These are phyloP conservation scores for Phialemoniopsis sp. DNA, from an alignment of 2,329 filamentous ascomycete genomes.

Conservation along the genomic window DNA sequence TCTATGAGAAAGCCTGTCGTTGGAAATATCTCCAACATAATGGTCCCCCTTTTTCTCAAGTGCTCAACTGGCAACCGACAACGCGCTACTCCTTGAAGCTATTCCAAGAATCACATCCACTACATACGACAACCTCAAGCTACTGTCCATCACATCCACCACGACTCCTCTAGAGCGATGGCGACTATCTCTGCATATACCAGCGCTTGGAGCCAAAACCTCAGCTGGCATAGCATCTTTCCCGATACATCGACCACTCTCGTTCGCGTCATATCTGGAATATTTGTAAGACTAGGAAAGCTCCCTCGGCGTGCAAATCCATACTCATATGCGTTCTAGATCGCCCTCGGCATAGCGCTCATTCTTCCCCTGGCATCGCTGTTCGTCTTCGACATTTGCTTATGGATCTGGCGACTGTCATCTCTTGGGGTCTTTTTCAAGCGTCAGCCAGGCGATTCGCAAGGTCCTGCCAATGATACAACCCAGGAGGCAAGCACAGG, in stretches of 20 bases:
- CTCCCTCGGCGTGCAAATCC: background rate
- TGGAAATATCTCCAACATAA: too few relatives aligned
- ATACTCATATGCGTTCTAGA: slow-evolving; percentile 18
- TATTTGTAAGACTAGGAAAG: slow-evolving; percentile 9
- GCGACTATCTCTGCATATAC: slow-evolving; percentile 5
- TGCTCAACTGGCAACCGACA: too few relatives aligned
- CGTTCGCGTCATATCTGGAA: slow-evolving; percentile 11
- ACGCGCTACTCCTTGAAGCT: too few relatives aligned
- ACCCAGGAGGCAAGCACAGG: too few relatives aligned
- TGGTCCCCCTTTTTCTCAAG: too few relatives aligned
- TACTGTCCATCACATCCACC: too few relatives aligned
- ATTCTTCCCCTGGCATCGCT: slow-evolving; percentile 41
- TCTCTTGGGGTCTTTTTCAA: slow-evolving; percentile 9
- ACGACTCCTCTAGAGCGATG: too few relatives aligned
- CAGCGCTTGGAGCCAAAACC: slow-evolving; percentile 5
- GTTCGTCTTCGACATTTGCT: slow-evolving; percentile 43
- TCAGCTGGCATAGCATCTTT: slow-evolving; percentile 10
- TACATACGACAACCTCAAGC: too few relatives aligned
- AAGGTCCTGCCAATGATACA: too few relatives aligned
- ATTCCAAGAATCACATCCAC: too few relatives aligned
- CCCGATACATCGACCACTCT: slow-evolving; percentile 4
- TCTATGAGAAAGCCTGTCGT: too few relatives aligned
- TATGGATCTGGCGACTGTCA: slow-evolving; percentile 48
- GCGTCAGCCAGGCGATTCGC: too few relatives aligned
- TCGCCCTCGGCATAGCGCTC: slow-evolving; percentile 39